Conservation (phyloP, 345 rosid genomes). For the Eucalyptus pumila region DNA sequence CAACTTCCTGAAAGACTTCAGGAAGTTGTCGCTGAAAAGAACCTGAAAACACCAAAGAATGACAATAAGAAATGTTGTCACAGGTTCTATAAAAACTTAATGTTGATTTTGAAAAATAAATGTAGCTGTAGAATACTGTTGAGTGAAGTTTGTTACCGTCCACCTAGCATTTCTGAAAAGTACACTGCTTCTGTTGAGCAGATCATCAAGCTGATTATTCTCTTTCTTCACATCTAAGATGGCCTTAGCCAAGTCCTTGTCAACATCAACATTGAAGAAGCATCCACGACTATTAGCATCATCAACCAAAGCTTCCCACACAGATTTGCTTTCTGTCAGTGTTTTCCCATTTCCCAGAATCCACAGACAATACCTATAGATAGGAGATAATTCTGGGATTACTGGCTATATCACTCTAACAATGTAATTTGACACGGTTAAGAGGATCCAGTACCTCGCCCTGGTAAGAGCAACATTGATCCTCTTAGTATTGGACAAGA, state of each 20-base stretch:
- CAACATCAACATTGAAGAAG: conserved; percentile 29
- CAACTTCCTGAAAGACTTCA: conserved; percentile 32
- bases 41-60: conserved; percentile 11
- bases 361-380: conserved; percentile 36
- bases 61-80: neutral
- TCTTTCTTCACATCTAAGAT: conserved; percentile 22
- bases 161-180: conserved; percentile 26
- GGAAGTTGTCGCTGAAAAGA: conserved; percentile 31
- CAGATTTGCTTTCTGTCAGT: conserved; percentile 10
- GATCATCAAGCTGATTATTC: conserved; percentile 20
- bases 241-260: conserved; percentile 15
- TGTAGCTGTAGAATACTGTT: neutral
- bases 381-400: neutral
- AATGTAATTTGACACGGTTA: neutral
- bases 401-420: neutral
- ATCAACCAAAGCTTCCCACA: conserved; percentile 20
- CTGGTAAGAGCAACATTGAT: conserved; percentile 31
- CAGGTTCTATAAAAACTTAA: too few species aligned
- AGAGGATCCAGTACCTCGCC: conserved; percentile 16
- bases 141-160: conserved; percentile 19
- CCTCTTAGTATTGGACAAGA: conserved; percentile 8
- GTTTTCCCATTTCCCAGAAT: conserved; percentile 40
- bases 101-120: neutral
- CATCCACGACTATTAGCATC: conserved; percentile 31
- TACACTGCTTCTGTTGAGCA: conserved; percentile 11